A percentile compares a stretch with the other conserved stretches of the same genome.
Evolutionary conservation across 495 filamentous ascomycete species (phyloP).

Genomic region (Astrocystis sublimbata): DNA sequence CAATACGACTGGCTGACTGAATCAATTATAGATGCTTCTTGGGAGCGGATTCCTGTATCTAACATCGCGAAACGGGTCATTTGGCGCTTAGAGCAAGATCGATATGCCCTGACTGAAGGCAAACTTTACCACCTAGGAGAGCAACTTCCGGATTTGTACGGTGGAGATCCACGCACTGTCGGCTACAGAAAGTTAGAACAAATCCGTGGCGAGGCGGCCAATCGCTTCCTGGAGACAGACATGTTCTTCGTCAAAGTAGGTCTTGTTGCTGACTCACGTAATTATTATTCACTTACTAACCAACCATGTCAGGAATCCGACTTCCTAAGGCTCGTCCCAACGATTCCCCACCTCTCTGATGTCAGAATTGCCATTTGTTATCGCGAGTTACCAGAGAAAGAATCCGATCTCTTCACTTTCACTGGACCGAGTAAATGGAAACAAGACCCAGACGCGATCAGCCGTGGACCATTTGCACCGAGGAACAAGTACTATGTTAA

Average conservation of each 20-base stretch:
- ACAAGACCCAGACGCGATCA: conserved; percentile 48
- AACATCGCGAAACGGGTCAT: conserved; percentile 47
- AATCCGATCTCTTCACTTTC: conserved; percentile 39
- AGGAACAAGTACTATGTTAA: conserved; percentile 50
- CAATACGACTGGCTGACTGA: conserved; percentile 11
- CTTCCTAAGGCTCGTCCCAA: conserved; percentile 70
- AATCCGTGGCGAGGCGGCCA: conserved; percentile 46
- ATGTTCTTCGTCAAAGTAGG: conserved; percentile 78
- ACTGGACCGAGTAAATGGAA: conserved; percentile 51
- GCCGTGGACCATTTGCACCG: conserved; percentile 42
- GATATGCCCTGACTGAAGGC: conserved; percentile 49
- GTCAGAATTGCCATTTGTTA: conserved; percentile 58
- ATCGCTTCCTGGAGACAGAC: conserved; percentile 55
- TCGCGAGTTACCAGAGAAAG: conserved; percentile 50
- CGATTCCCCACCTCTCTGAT: conserved; percentile 66
- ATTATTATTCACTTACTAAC: conserved; percentile 28
- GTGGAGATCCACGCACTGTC: conserved; percentile 40
- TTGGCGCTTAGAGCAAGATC: conserved; percentile 51
- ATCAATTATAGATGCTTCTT: conserved; percentile 59
- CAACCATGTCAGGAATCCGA: conserved; percentile 61
- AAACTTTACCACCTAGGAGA: conserved; percentile 47
- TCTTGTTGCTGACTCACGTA: not conserved
- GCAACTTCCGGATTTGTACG: conserved; percentile 46
- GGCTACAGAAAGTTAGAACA: conserved; percentile 38
- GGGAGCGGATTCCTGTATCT: conserved; percentile 59